phyloP scores from a whole-genome alignment of 148 eudicot genomes.

The Rheum nobile region DNA sequence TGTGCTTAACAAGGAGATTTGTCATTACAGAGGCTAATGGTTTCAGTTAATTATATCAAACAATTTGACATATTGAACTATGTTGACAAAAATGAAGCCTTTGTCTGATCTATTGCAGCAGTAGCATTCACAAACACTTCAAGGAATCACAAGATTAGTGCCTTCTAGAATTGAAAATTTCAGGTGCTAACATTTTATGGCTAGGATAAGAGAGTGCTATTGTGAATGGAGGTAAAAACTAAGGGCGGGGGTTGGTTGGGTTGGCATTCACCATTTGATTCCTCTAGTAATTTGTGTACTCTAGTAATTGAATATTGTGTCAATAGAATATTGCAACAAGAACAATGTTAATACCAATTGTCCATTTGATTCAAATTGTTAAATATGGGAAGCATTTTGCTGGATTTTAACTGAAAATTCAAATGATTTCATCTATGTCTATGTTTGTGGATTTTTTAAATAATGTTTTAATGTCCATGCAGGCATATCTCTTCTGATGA shows the following conservation, averaged over 20 bases:
- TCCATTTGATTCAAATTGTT: background rate
- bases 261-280: background rate
- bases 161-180: background rate
- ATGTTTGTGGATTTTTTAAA: background rate
- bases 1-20: background rate
- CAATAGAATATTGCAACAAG: background rate
- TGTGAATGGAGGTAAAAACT: background rate
- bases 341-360: background rate
- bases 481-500: slow-evolving; percentile 63
- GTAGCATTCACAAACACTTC: background rate
- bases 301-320: background rate
- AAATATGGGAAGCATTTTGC: background rate
- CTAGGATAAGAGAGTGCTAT: background rate
- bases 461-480: slow-evolving; percentile 18
- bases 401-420: background rate
- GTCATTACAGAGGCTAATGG: background rate
- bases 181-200: background rate
- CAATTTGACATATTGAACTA: background rate
- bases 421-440: background rate
- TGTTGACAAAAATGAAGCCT: background rate
- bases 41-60: background rate
- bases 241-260: background rate
- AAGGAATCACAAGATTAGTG: background rate
- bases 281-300: background rate
- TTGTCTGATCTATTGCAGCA: background rate